Conservation (phyloP, 2,329 filamentous ascomycete genomes). For the Tolypocladium capitatum region DNA sequence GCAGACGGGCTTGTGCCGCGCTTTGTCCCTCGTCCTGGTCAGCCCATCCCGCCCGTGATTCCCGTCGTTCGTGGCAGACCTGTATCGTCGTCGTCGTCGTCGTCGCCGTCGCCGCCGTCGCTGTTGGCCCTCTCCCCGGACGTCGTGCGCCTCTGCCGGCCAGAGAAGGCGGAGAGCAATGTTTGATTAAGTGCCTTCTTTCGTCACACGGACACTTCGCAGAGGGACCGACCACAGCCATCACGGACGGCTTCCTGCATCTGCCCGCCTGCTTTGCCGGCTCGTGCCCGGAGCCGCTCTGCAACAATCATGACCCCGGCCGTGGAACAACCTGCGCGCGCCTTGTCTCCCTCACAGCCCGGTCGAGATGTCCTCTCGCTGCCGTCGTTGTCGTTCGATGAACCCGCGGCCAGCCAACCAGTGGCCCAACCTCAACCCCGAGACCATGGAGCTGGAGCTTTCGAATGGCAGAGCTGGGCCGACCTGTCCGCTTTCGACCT, state of each 20-base stretch:
- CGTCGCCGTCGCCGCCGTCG: not conserved
- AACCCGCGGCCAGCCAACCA: not conserved
- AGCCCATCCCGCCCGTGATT: not conserved
- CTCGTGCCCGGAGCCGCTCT: conserved; percentile 23
- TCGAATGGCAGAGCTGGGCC: conserved; percentile 3
- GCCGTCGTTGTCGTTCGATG: conserved; percentile 6
- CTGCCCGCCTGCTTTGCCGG: conserved; percentile 1
- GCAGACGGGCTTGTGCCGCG: not conserved
- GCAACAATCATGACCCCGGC: conserved; percentile 26
- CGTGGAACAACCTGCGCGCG: conserved; percentile 15
- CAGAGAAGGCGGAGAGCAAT: conserved; percentile 14
- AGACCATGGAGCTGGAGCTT: not conserved
- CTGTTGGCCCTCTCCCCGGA: not conserved
- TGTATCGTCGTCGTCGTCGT: not conserved
- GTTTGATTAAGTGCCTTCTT: conserved; percentile 9
- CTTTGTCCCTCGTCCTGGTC: not conserved
- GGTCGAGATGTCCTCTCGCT: conserved; percentile 17
- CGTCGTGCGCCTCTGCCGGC: conserved; percentile 12
- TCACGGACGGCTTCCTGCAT: conserved; percentile 1
- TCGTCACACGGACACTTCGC: conserved; percentile 11
- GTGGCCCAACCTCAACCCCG: not conserved
- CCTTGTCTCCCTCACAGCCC: conserved; percentile 21
- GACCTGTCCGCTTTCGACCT: conserved; percentile 33
- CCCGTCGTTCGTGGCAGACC: not conserved
- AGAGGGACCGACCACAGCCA: not conserved